phyloP scores from a whole-genome alignment of 306 rosid species.

The Gillenia trifoliata region DNA sequence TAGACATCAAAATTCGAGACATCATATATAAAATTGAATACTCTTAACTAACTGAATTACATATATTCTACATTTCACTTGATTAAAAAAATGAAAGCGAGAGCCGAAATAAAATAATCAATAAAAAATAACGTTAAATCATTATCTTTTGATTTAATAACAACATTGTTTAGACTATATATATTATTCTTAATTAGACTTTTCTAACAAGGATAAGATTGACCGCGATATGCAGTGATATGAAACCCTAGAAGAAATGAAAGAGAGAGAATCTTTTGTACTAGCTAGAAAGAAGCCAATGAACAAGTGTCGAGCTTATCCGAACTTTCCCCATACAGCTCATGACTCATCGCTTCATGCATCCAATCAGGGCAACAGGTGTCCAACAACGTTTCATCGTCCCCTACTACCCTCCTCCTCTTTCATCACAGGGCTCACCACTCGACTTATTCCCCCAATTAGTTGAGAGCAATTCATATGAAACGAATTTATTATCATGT shows the following conservation, averaged over 20 bases:
- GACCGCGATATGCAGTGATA: neutral
- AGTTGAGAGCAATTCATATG: too few species aligned
- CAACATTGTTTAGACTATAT: neutral
- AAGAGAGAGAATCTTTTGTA: neutral
- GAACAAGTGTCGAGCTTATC: constrained; percentile 53
- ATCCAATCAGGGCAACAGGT: neutral
- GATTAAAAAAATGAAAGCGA: too few species aligned
- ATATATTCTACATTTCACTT: too few species aligned
- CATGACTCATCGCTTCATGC: constrained; percentile 16
- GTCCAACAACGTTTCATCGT: neutral
- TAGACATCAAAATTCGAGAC: too few species aligned
- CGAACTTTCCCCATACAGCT: constrained; percentile 21
- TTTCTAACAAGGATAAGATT: neutral
- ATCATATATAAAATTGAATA: too few species aligned
- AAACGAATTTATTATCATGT: too few species aligned
- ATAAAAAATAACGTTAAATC: too few species aligned
- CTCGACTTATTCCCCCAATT: neutral
- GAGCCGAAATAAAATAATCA: too few species aligned
- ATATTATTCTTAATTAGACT: neutral
- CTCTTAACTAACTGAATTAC: too few species aligned
- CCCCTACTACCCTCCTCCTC: neutral
- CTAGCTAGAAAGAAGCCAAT: neutral
- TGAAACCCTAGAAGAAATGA: neutral
- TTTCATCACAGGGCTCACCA: neutral
- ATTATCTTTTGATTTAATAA: too few species aligned